phyloP scores from a whole-genome alignment of 805 yeast species.

The Zygotorulaspora chibaensis region DNA sequence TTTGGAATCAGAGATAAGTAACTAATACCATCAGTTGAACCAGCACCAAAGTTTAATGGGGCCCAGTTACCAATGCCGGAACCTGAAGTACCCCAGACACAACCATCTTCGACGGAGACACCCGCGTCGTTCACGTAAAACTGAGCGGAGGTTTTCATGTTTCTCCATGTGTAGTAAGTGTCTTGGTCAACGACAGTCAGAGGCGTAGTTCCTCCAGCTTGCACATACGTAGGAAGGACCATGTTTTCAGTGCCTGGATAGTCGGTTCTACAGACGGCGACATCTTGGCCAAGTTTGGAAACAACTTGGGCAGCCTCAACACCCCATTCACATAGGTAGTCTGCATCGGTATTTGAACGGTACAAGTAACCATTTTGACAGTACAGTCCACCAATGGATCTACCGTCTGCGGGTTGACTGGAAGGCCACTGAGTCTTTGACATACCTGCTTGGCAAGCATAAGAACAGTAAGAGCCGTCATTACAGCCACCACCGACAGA shows the following conservation, averaged over 20 bases:
- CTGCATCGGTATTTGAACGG: slow-evolving; percentile 49
- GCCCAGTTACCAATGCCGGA: slow-evolving; percentile 75
- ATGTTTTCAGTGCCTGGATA: slow-evolving; percentile 81
- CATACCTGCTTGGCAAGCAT: slow-evolving; percentile 77
- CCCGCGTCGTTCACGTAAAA: slow-evolving; percentile 77
- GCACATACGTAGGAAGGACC: slow-evolving; percentile 66
- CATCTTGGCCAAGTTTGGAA: slow-evolving; percentile 46
- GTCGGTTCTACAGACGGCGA: slow-evolving; percentile 73
- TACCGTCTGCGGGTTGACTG: slow-evolving; percentile 61
- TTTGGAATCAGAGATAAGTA: slow-evolving; percentile 73
- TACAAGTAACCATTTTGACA: slow-evolving; percentile 62
- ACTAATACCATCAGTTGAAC: slow-evolving; percentile 54
- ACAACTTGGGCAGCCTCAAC: slow-evolving; percentile 49
- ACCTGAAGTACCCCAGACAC: slow-evolving; percentile 63
- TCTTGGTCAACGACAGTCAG: slow-evolving; percentile 58
- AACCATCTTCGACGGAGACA: slow-evolving; percentile 62
- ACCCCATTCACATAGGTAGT: slow-evolving; percentile 66
- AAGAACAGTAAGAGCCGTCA: slow-evolving; percentile 70
- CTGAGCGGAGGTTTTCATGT: slow-evolving; percentile 63
- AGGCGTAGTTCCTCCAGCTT: slow-evolving; percentile 43
- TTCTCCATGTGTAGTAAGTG: slow-evolving; percentile 58
- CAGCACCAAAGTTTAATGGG: slow-evolving; percentile 75
- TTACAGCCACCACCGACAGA: slow-evolving; percentile 57
- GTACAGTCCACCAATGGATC: slow-evolving; percentile 65
- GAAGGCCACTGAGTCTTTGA: slow-evolving; percentile 79